These are phyloP conservation scores for Eleusine indica DNA, from an alignment of 176 grass and related monocot genomes.

Conservation along the genomic window DNA sequence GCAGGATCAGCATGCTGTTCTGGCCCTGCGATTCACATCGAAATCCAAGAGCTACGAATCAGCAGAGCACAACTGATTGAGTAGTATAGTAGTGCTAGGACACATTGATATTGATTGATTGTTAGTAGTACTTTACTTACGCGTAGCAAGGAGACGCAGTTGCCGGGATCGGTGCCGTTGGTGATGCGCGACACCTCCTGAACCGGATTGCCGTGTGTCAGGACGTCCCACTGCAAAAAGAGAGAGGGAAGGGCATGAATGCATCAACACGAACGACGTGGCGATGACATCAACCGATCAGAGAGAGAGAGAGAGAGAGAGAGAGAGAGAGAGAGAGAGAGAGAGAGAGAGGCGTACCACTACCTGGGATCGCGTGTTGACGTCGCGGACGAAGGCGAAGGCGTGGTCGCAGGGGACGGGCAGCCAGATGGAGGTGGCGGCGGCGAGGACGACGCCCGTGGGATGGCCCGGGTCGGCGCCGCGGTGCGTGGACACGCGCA, in stretches of 20 bases:
- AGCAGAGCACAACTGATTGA: too few species aligned
- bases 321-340: too few species aligned
- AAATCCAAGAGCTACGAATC: conserved; percentile 39
- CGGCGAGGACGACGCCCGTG: conserved; percentile 78
- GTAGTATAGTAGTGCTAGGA: too few species aligned
- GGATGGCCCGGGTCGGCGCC: conserved; percentile 65
- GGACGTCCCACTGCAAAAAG: conserved; percentile 79
- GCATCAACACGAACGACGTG: neutral
- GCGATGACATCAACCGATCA: neutral
- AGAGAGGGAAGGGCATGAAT: too few species aligned
- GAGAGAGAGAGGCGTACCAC: neutral
- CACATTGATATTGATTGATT: neutral
- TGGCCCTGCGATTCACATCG: conserved; percentile 45
- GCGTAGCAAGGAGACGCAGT: conserved; percentile 85
- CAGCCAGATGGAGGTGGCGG: conserved; percentile 86
- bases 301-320: too few species aligned
- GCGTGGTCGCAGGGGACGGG: conserved; percentile 68
- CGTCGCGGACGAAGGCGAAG: conserved; percentile 86
- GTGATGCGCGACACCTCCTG: conserved; percentile 79
- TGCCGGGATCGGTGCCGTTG: conserved; percentile 75
- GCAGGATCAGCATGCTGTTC: conserved; percentile 86
- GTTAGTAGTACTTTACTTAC: conserved; percentile 17
- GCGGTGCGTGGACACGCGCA: conserved; percentile 65
- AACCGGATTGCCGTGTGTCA: conserved; percentile 65
- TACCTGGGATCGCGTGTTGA: conserved; percentile 75